Percentiles rank a stretch among this genome's conserved stretches.
Conservation (phyloP, 208 protist species). For the Porcisia deanei region DNA sequence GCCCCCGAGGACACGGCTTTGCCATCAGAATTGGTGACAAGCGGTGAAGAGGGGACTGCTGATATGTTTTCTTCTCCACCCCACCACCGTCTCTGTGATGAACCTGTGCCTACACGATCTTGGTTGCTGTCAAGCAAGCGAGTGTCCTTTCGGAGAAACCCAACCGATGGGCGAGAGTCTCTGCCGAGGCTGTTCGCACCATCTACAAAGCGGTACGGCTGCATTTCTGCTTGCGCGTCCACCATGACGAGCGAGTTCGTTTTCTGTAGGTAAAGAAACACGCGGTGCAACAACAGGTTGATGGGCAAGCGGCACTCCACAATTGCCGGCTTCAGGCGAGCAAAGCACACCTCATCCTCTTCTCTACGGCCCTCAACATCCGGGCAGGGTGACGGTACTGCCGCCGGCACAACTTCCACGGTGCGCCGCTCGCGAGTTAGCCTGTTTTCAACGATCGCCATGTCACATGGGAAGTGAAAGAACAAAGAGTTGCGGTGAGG, state of each 20-base stretch:
- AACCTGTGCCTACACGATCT: not conserved
- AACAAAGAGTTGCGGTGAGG: conserved; percentile 49
- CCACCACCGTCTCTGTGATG: conserved; percentile 5
- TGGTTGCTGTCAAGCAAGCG: conserved; percentile 8
- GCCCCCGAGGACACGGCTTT: too few species aligned
- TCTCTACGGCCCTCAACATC: not conserved
- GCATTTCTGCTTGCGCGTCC: conserved; percentile 43
- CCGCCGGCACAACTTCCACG: conserved; percentile 22
- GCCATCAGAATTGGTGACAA: not conserved
- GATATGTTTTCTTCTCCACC: not conserved
- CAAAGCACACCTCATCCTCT: not conserved
- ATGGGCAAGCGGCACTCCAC: conserved; percentile 41
- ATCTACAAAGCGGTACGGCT: conserved; percentile 57
- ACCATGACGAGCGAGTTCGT: conserved; percentile 50
- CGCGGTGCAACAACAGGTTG: conserved; percentile 58
- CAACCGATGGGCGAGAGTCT: conserved; percentile 8
- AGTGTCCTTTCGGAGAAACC: conserved; percentile 17
- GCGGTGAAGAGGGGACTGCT: not conserved
- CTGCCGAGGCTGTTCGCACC: conserved; percentile 19
- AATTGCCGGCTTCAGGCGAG: conserved; percentile 13
- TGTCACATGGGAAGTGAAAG: conserved; percentile 69
- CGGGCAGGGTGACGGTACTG: not conserved
- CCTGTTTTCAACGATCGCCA: conserved; percentile 63
- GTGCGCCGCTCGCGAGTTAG: conserved; percentile 42
- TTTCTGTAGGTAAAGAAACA: conserved; percentile 67